Evolutionary conservation across 176 grass and related monocot genomes (phyloP), one percentile per base, ranked within the genome.

Genomic region (Echinochloa phyllopogon): DNA sequence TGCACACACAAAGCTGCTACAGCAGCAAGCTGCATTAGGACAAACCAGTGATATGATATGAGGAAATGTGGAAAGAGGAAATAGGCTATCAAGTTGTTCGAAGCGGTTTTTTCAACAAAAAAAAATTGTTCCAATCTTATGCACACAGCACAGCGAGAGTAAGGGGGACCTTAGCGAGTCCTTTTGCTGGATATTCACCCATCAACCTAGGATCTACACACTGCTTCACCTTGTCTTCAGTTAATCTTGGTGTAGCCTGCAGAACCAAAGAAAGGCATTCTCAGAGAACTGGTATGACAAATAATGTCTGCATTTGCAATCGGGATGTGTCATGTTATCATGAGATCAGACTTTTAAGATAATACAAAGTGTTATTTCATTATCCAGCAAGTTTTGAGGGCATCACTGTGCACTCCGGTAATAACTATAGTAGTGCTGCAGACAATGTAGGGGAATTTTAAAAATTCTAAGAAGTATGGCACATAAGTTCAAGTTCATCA

Each of bases 1-100:
- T 97, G 94, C 82, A 97, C 94, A 63, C 94, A 97, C 20, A 97
- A 75, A 75, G 94, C 94, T 42, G 94, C 94, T 76, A 97, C 91
- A 36, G 94, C 94, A 53, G 91, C 91, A 37, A 97, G 79, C 94
- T 97, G 87, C 75, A 88, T 38, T 50, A 47, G 23, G 55, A 58
- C n/a, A 42, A 52, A 42, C 6, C 4, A 42, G 1, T 6, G 27
- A 13, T 48, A 38, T 6, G 27, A 13, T 48, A 38, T 85, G 16
- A 68, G 23, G 59, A 76, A 69, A 80, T 29, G 50, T 2, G 37
- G 29, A 51, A 45, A 25, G 12, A 45, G 33, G 53, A 66, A 24
- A 49, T 39, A 81, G 27, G 4, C 13, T 20, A 68, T 24, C 24
- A 41, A 33, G 29, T 33, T 33, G 29, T 33, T 33, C 29, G 2